Percentiles rank a stretch among this genome's conserved stretches.
These are phyloP conservation scores for Eucalyptus microcorys DNA, from an alignment of 345 rosid species.

Conservation along the genomic window DNA sequence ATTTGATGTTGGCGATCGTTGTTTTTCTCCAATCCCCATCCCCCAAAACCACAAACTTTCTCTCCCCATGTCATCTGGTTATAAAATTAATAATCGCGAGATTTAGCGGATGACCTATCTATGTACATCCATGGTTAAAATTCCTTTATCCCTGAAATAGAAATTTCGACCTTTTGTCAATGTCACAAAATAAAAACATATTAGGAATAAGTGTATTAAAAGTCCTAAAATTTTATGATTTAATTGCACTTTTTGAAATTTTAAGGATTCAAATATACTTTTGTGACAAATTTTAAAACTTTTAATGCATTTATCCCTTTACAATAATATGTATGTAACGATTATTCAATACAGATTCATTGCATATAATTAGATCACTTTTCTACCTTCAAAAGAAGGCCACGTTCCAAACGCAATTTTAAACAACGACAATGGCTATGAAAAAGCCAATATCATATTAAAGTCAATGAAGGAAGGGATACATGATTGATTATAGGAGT, in stretches of 20 bases:
- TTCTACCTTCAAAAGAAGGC: not conserved
- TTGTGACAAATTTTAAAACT: too few species aligned
- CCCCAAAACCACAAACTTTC: too few species aligned
- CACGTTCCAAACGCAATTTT: not conserved
- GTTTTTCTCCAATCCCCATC: not conserved
- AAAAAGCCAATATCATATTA: not conserved
- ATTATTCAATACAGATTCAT: not conserved
- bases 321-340: not conserved
- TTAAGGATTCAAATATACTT: too few species aligned
- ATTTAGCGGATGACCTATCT: not conserved
- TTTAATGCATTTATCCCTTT: not conserved
- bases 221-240: too few species aligned
- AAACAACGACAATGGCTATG: not conserved
- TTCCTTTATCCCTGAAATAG: not conserved
- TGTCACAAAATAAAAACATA: not conserved
- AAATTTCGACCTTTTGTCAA: not conserved
- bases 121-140: not conserved
- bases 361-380: not conserved
- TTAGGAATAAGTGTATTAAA: too few species aligned
- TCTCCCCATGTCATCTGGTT: not conserved
- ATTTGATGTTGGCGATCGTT: not conserved
- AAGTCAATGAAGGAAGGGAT: not conserved
- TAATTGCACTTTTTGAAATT: too few species aligned
- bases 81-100: not conserved
- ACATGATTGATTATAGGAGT: not conserved